Base-by-base conservation (phyloP, 257 asterid species). In the Lycium ferocissimum region DNA sequence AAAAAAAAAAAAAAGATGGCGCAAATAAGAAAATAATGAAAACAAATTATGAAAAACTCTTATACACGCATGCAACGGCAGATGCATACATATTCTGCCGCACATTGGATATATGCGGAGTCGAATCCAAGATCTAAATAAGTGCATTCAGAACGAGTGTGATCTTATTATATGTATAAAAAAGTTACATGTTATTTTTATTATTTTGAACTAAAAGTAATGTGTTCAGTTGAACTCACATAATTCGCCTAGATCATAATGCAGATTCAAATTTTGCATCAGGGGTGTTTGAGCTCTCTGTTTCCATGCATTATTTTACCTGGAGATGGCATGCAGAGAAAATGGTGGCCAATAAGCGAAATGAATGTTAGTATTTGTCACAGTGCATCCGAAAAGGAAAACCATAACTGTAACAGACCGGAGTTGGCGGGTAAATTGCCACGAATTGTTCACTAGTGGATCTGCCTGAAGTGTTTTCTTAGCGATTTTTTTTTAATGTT, bases 341-440 rank as follows among this genome's bases (percentile, higher is more conserved):
- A 49, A 22, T 76, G 22, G 47, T 51, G 63, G 65, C 45, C 45
- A 49, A 51, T 75, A 75, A 75, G 4, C 3, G 45, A 49, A 51
- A 49, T 78, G 65, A 20, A 58, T 18, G 65, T 58, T 58, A n/a
- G 65, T 58, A 58, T 78, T 26, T 78, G 82, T 76, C 33, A 76
- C 1, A 22, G 15, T 76, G 0, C 26, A 51, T 51, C 20, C 62
- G 20, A 14, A 51, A 51, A 51, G 6, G 81, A 76, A 51, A 76
- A 53, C 5, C n/a, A 6, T 0, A 51, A 78, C 49, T 53, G 82
- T 78, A 63, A 51, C 6, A 7, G 13, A 78, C 17, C 82, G 82
- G 15, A 51, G 26, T 78, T 78, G 63, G 82, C 33, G 82, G 82
- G 82, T 26, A 51, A 78, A 7, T 53, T 78, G 82, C 9, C 82